These are phyloP conservation scores for Pyricularia pennisetigena DNA, from an alignment of 2,329 filamentous ascomycete species.

Conservation along the genomic window DNA sequence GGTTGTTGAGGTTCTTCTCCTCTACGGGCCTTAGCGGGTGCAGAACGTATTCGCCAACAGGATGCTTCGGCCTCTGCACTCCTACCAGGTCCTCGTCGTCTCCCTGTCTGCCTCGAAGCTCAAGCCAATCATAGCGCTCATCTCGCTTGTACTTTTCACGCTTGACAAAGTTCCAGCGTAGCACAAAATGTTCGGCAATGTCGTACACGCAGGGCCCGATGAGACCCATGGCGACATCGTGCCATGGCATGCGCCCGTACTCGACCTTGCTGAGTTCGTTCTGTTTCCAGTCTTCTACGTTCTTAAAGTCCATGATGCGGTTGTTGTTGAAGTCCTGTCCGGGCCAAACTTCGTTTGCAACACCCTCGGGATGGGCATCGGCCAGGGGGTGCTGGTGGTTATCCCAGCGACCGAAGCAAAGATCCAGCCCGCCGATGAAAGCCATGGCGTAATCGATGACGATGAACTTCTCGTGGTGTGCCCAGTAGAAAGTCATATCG, in stretches of 20 bases:
- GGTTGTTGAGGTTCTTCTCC: slow-evolving; percentile 51
- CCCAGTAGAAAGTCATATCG: slow-evolving; percentile 97
- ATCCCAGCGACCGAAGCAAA: slow-evolving; percentile 96
- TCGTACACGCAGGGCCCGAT: slow-evolving; percentile 85
- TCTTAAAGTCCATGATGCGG: slow-evolving; percentile 89
- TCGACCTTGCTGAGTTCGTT: slow-evolving; percentile 90
- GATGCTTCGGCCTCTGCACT: slow-evolving; percentile 81
- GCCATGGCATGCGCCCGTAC: slow-evolving; percentile 95
- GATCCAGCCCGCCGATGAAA: slow-evolving; percentile 88
- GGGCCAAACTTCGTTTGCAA: slow-evolving; percentile 78
- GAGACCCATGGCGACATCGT: slow-evolving; percentile 89
- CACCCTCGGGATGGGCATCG: slow-evolving; percentile 77
- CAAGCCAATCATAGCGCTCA: slow-evolving; percentile 73
- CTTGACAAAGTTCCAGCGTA: slow-evolving; percentile 96
- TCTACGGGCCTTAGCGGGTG: slow-evolving; percentile 67
- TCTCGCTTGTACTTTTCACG: slow-evolving; percentile 96
- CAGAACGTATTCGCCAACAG: slow-evolving; percentile 76
- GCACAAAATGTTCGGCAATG: slow-evolving; percentile 88
- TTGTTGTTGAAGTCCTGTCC: slow-evolving; percentile 99
- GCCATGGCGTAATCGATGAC: slow-evolving; percentile 86
- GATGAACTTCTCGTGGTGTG: slow-evolving; percentile 96
- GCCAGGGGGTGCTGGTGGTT: slow-evolving; percentile 73
- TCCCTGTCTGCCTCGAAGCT: slow-evolving; percentile 64
- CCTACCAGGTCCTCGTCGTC: slow-evolving; percentile 78
- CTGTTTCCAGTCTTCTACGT: slow-evolving; percentile 82